A percentile compares a stretch with the other conserved stretches of the same genome.
These are phyloP conservation scores for Breviolum minutum DNA, from an alignment of 73 alveolate genomes.

Conservation along the genomic window DNA sequence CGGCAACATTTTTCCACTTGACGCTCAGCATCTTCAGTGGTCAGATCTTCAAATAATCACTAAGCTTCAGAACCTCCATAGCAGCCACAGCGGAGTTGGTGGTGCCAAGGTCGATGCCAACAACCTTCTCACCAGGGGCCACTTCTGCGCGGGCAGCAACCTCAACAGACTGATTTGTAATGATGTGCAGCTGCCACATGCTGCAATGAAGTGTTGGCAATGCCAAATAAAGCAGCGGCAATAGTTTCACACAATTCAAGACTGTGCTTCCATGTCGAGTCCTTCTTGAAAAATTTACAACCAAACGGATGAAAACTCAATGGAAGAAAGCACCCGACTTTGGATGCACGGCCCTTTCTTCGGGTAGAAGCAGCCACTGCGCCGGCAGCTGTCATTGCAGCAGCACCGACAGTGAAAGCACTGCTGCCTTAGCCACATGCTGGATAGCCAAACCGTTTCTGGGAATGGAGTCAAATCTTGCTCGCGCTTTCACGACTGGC, in stretches of 20 bases:
- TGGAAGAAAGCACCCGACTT: neutral
- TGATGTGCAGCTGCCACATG: neutral
- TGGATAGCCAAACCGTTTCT: neutral
- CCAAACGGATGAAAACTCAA: too few species aligned
- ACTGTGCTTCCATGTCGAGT: too few species aligned
- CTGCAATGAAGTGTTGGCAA: neutral
- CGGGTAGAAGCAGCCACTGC: conserved; percentile 94
- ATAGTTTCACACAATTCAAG: neutral
- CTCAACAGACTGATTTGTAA: neutral
- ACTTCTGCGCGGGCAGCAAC: conserved; percentile 92
- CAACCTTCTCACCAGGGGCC: conserved; percentile 93
- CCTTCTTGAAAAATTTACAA: too few species aligned
- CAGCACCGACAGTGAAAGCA: conserved; percentile 73
- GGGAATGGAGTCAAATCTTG: too few species aligned
- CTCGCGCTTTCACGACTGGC: too few species aligned
- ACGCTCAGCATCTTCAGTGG: too few species aligned
- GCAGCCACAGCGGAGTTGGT: conserved; percentile 98
- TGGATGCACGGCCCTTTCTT: conserved; percentile 66
- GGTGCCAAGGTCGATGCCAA: conserved; percentile 98
- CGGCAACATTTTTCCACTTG: too few species aligned
- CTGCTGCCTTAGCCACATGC: neutral
- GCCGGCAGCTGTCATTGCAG: conserved; percentile 78
- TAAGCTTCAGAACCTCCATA: conserved; percentile 66
- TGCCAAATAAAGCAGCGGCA: neutral
- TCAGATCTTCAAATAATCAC: too few species aligned